Conservation (phyloP, 257 asterid genomes). For the Rauvolfia tetraphylla region DNA sequence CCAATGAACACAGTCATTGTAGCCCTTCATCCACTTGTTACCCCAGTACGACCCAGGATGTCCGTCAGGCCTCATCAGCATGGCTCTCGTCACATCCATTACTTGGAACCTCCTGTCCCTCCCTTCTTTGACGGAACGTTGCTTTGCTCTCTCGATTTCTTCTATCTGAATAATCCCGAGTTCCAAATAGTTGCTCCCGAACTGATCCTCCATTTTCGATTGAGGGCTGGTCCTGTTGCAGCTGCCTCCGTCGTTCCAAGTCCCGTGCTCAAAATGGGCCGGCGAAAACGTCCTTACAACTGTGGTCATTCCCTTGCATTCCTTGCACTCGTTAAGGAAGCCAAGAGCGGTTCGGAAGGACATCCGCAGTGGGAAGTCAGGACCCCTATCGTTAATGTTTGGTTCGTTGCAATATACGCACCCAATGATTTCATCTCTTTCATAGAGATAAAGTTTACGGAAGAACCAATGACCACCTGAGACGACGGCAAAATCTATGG, state of each 20-base stretch:
- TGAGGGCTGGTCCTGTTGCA: slow-evolving; percentile 57
- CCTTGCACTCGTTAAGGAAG: slow-evolving; percentile 39
- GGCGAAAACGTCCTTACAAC: slow-evolving; percentile 63
- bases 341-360: slow-evolving; percentile 45
- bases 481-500: slow-evolving; percentile 49
- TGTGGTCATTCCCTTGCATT: slow-evolving; percentile 44
- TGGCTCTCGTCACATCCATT: slow-evolving; percentile 54
- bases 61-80: slow-evolving; percentile 66
- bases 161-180: slow-evolving; percentile 50
- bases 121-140: slow-evolving; percentile 33
- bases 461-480: slow-evolving; percentile 68
- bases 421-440: slow-evolving; percentile 43
- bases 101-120: slow-evolving; percentile 40
- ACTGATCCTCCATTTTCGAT: slow-evolving; percentile 25
- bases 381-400: slow-evolving; percentile 54
- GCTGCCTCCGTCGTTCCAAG: slow-evolving; percentile 68
- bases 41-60: slow-evolving; percentile 76
- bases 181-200: slow-evolving; percentile 52
- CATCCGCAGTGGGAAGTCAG: slow-evolving; percentile 43
- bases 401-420: slow-evolving; percentile 54
- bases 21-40: slow-evolving; percentile 41
- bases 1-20: slow-evolving; percentile 86
- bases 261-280: slow-evolving; percentile 76
- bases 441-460: slow-evolving; percentile 52
- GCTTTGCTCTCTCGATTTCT: slow-evolving; percentile 33